Evolutionary conservation across 768 basidiomycete genomes (phyloP), one percentile per base, ranked within the genome.

Genomic region (Asterophora parasitica): DNA sequence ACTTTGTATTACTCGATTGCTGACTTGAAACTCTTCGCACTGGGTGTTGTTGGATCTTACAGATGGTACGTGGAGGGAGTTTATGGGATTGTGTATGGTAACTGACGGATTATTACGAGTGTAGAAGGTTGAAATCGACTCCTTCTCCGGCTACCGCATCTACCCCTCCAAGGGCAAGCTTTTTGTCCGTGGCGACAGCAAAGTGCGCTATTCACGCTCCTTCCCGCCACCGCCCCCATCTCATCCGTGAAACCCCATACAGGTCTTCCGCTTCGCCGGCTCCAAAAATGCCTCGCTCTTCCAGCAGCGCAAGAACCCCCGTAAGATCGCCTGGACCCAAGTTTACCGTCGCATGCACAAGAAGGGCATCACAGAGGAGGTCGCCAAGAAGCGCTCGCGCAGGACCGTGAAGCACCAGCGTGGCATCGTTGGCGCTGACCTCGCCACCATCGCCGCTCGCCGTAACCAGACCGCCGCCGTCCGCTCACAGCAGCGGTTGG

Each of bases 301-400:
- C 85, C 76, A 89, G 50, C 96, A 99, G 72, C 90, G 95, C 76
- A 99, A 99, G 79, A 98, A 99, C 79, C 96, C 96, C 44, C 91
- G 96, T 67, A 98, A 98, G 83, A 93, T 98, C 74, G 87, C 95
- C 55, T 98, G 95, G 95, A 98, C 95, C 32, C 72, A 76, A 61
- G 81, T 88, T 53, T 95, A 88, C 80, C 88, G 91, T 57, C 88
- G 93, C 61, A 91, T 96, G 86, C 96, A 98, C 83, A 96, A 95
- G 84, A 99, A 99, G 85, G 96, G 96, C 69, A 83, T 98, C 69
- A 93, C 93, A 42, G 95, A 98, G 75, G 95, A 98, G 73, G 88
- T 94, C 44, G 92, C 93, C 62, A 99, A 98, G 92, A 97, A 96
- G 78, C 88, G 95, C 56, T 88, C 89, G 42, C 89, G 94, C 72